Conservation (phyloP, 176 grass and related monocot genomes). For the Olyra latifolia region DNA sequence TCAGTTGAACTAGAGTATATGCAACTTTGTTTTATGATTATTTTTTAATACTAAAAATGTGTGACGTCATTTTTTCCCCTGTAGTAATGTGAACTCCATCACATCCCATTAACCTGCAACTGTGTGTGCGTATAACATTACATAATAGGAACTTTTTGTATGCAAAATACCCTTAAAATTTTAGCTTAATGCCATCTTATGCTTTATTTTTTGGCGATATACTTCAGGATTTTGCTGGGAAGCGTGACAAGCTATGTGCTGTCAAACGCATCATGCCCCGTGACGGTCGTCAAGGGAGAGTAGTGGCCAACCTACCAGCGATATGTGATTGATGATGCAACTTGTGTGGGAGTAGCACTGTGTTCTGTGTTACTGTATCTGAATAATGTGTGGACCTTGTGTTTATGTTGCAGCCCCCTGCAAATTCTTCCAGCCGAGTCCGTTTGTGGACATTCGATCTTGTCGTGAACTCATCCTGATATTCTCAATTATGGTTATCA, state of each 20-base stretch:
- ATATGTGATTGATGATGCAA: background rate
- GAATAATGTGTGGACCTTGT: conserved; percentile 22
- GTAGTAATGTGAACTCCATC: background rate
- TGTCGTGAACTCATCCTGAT: too few relatives aligned
- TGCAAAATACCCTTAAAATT: background rate
- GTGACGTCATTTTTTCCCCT: background rate
- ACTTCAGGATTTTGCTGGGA: conserved; percentile 72
- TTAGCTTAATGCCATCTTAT: background rate
- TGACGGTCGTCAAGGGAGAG: conserved; percentile 74
- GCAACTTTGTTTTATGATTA: background rate
- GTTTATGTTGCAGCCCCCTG: background rate
- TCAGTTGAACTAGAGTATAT: background rate
- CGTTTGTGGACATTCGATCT: background rate
- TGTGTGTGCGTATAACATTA: too few relatives aligned
- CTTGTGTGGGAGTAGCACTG: background rate
- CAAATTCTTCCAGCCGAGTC: background rate
- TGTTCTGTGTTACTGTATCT: background rate
- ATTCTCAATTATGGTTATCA: background rate
- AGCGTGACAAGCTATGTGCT: conserved; percentile 90
- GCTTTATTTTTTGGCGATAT: background rate
- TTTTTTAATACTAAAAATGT: background rate
- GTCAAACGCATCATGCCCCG: conserved; percentile 70
- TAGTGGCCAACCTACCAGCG: background rate
- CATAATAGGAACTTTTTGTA: background rate
- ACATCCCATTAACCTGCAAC: background rate